A percentile compares a stretch with the other conserved stretches of the same genome.
Evolutionary conservation across 116 monocot species (phyloP).

Genomic region (Posidonia oceanica): DNA sequence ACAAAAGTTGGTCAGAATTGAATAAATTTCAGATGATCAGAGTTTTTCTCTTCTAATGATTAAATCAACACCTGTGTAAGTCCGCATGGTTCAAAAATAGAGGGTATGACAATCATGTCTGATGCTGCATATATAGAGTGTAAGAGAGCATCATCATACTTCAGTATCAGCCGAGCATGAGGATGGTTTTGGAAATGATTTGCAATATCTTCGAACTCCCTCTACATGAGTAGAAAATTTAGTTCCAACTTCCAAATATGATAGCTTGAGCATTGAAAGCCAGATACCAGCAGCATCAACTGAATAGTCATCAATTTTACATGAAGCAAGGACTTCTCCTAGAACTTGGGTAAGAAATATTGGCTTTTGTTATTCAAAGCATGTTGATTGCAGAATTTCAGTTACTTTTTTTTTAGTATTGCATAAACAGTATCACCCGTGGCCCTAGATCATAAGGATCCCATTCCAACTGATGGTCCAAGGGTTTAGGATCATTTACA

Average conservation of each 20-base stretch:
- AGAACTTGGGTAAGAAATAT: background rate
- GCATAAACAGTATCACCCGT: no score
- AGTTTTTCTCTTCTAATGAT: background rate
- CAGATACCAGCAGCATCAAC: background rate
- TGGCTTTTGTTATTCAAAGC: no score
- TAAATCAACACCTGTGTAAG: constrained; percentile 72
- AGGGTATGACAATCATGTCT: constrained; percentile 87
- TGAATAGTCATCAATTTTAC: background rate
- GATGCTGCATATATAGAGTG: constrained; percentile 77
- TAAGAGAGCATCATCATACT: constrained; percentile 80
- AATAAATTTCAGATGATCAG: background rate
- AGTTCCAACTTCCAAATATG: background rate
- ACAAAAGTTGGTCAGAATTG: background rate
- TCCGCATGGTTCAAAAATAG: constrained; percentile 93
- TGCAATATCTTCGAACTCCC: constrained; percentile 82
- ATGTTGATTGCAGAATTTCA: no score
- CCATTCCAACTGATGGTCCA: no score
- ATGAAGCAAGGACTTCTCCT: background rate
- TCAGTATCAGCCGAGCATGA: constrained; percentile 51
- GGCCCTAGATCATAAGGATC: no score
- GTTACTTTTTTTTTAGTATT: no score
- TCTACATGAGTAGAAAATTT: constrained; percentile 22
- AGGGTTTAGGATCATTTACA: no score
- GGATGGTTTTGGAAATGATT: constrained; percentile 56
- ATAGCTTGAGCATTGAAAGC: background rate